phyloP scores from a whole-genome alignment of 106 monocot genomes.

The Vanilla planifolia region DNA sequence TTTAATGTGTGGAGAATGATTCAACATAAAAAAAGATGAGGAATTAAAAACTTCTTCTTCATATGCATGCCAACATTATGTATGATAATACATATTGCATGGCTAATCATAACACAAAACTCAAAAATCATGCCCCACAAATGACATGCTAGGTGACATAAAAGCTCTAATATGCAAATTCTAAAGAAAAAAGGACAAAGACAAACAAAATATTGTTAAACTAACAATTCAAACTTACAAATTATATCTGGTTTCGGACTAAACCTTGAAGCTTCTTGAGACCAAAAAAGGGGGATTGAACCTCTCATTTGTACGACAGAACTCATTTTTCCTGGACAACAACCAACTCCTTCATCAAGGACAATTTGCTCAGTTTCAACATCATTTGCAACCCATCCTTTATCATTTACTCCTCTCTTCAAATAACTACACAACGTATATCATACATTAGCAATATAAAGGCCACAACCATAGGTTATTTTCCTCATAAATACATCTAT shows the following conservation, averaged over 20 bases:
- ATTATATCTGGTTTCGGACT: slow-evolving; percentile 99
- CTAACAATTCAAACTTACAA: slow-evolving; percentile 32
- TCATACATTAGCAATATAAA: too few species aligned
- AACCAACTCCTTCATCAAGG: slow-evolving; percentile 87
- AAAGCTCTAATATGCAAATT: too few species aligned
- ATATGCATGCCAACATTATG: too few species aligned
- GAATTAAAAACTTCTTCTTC: too few species aligned
- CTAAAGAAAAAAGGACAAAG: background rate
- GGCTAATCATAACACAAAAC: too few species aligned
- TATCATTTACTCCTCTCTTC: slow-evolving; percentile 97
- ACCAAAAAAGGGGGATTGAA: slow-evolving; percentile 99
- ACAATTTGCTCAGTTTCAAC: slow-evolving; percentile 99
- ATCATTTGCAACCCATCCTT: slow-evolving; percentile 96
- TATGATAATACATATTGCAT: too few species aligned
- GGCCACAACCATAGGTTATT: too few species aligned
- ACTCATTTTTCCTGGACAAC: slow-evolving; percentile 79
- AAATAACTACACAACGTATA: slow-evolving; percentile 70
- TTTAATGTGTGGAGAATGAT: too few species aligned
- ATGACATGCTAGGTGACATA: too few species aligned
- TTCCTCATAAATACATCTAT: too few species aligned
- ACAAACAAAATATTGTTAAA: background rate
- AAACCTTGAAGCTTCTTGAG: slow-evolving; percentile 94
- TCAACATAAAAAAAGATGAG: too few species aligned
- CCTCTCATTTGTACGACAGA: slow-evolving; percentile 96
- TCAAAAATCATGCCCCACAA: too few species aligned